phyloP scores from a whole-genome alignment of 2,329 filamentous ascomycete genomes.

The Pseudocercospora musae region DNA sequence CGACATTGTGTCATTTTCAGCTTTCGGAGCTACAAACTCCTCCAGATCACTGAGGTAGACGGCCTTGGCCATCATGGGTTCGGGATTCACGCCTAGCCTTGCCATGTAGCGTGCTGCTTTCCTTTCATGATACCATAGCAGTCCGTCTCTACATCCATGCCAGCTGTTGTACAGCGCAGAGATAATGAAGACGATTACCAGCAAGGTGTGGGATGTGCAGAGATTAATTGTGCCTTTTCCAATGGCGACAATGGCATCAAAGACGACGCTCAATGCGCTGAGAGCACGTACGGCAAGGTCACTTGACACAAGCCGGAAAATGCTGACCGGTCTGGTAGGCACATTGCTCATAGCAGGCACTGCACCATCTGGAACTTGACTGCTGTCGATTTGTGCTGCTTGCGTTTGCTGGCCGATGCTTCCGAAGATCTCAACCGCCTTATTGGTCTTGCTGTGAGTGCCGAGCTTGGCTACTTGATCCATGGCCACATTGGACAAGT shows the following conservation, averaged over 20 bases:
- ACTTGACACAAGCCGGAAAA: slow-evolving; percentile 30
- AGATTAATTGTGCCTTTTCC: slow-evolving; percentile 27
- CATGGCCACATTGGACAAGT: slow-evolving; percentile 70
- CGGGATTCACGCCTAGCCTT: slow-evolving; percentile 73
- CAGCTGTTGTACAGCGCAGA: slow-evolving; percentile 72
- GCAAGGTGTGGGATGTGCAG: slow-evolving; percentile 63
- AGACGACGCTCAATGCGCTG: slow-evolving; percentile 25
- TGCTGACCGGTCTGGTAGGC: slow-evolving; percentile 19
- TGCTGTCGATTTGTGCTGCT: slow-evolving; percentile 46
- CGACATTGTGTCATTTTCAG: slow-evolving; percentile 22
- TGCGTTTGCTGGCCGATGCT: slow-evolving; percentile 64
- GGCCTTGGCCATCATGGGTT: slow-evolving; percentile 76
- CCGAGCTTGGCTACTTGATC: slow-evolving; percentile 75
- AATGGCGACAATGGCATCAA: slow-evolving; percentile 46
- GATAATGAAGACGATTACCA: slow-evolving; percentile 64
- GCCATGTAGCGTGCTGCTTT: slow-evolving; percentile 78
- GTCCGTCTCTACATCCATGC: slow-evolving; percentile 69
- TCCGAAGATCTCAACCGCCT: slow-evolving; percentile 76
- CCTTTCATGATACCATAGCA: slow-evolving; percentile 82
- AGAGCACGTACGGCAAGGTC: slow-evolving; percentile 30
- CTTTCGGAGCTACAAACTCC: slow-evolving; percentile 47
- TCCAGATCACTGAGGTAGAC: slow-evolving; percentile 82
- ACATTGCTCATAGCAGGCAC: slow-evolving; percentile 10
- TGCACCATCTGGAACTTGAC: slow-evolving; percentile 17
- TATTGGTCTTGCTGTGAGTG: slow-evolving; percentile 68